Evolutionary conservation across 208 protist genomes (phyloP), one percentile per base, ranked within the genome.

Genomic region (Leishmania aethiopica): DNA sequence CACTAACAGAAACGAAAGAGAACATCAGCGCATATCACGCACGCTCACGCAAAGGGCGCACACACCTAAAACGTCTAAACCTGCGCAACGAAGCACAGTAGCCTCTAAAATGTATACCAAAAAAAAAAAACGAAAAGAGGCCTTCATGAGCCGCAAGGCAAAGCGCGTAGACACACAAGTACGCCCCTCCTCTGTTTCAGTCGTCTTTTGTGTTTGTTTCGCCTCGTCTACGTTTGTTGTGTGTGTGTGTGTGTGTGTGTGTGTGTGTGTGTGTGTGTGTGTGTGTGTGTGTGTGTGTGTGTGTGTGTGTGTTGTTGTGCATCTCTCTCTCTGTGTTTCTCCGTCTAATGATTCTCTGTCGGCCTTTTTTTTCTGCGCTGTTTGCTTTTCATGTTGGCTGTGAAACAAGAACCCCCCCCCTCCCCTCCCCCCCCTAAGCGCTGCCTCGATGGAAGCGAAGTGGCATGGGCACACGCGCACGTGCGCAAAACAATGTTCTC

Each of bases 341-440:
- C 75, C 74, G n/a, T 25, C 74, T 77, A 32, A 81, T 42, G n/a
- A 47, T 37, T 45, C 17, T 59, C 60, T 19, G 40, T 57, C 62
- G 32, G n/a, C 32, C 17, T 70, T 79, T 70, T 35, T 15, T 83
- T 74, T 75, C 45, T n/a, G n/a, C 13, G 7, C 8, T 83, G 66
- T 73, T 77, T 82, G 62, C 51, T 70, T 49, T 82, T 40, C 51
- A 13, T 47, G 62, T n/a, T 75, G 28, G 22, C 22, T 72, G 60
- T 49, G 73, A 55, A 37, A n/a, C n/a, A 19, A 53, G 37, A 22
- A 19, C 42, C 42, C 42, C 5, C 42, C 0, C 42, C 42, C n/a
- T n/a, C 37, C 2, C 37, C 37, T 1, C 42, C 42, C 0, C 42
- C 28, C 57, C 28, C 10, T 62, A 25, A 62, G 57, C 57, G 57